phyloP scores from a whole-genome alignment of 2,329 filamentous ascomycete species.

The Microcera coccophila region DNA sequence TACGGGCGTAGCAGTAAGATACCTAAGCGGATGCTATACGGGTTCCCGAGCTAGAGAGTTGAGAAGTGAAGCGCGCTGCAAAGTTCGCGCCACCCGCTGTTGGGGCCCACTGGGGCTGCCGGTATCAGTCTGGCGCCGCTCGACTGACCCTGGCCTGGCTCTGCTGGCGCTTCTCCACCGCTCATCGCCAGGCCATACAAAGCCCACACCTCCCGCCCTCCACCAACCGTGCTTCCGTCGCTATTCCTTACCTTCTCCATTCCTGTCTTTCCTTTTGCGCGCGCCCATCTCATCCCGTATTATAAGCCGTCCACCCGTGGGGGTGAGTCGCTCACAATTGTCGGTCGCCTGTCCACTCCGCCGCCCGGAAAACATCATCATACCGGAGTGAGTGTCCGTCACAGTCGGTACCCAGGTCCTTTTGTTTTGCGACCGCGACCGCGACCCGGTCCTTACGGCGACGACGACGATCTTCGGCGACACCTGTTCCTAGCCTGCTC shows the following conservation, averaged over 20 bases:
- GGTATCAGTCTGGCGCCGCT: neutral
- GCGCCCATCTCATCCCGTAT: constrained; percentile 21
- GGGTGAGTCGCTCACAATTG: constrained; percentile 12
- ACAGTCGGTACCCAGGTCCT: constrained; percentile 9
- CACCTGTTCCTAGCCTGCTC: constrained; percentile 12
- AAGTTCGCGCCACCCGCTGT: constrained; percentile 30
- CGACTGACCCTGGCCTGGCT: neutral
- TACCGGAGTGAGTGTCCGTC: too few relatives aligned
- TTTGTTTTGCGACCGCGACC: constrained; percentile 18
- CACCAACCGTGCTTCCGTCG: constrained; percentile 22
- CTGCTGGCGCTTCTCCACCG: neutral
- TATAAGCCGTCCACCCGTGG: constrained; percentile 13
- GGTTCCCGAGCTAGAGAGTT: neutral
- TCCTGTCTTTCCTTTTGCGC: constrained; percentile 35
- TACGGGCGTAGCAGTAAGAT: constrained; percentile 1
- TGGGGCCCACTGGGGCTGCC: constrained; percentile 20
- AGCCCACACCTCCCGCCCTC: constrained; percentile 24
- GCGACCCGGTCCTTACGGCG: neutral
- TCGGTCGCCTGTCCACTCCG: neutral
- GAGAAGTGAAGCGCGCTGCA: too few relatives aligned
- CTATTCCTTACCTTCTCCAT: constrained; percentile 29
- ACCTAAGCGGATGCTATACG: constrained; percentile 4
- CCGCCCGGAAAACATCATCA: too few relatives aligned
- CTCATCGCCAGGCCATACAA: constrained; percentile 16
- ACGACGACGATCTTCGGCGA: constrained; percentile 9